Evolutionary conservation across 345 rosid species (phyloP), one percentile per base, ranked within the genome.

Genomic region (Brassica incana): DNA sequence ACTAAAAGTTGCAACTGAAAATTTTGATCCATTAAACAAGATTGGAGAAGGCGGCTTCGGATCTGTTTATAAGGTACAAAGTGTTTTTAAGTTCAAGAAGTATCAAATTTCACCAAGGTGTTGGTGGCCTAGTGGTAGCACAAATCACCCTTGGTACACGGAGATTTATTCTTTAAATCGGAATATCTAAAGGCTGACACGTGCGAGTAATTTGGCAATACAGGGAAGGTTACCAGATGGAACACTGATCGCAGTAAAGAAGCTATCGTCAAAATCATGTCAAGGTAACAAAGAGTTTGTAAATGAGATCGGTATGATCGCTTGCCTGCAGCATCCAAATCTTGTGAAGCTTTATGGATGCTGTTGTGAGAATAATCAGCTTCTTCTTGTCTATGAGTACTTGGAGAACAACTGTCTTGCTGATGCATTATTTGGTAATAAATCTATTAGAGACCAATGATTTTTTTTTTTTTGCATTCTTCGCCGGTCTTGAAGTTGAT

Each of bases 241-340:
- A 1, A 78, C 72, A 11, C 0, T 79, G 12, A 71, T 85, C 3
- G 89, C 88, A 0, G 84, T 85, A 15, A 85, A 85, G 71, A 65
- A 79, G 29, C 81, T 85, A 33, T 87, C 89, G 43, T 72, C 89
- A 0, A 80, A 79, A 75, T 85, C 88, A 40, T 52, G 73, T 23
- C 90, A 87, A 67, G 90, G 90, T 5, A 83, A 85, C 48, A 79
- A 75, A 1, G 90, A 87, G 45, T 87, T 87, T 71, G 40, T 87
- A 35, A 83, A 79, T 4, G 89, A 86, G 78, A 72, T 86, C 0
- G 87, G 85, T 40, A 45, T 85, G 73, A 83, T 86, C 40, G 77
- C 87, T 67, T 82, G 82, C 73, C 75, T 84, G 5, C 79, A 81
- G 8, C 89, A 86, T 16, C 86, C 83, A 1, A 83, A 86, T 56